Percentiles rank a stretch among this genome's conserved stretches.
phyloP scores from a whole-genome alignment of 306 rosid genomes.

The Hippophae tibetana region DNA sequence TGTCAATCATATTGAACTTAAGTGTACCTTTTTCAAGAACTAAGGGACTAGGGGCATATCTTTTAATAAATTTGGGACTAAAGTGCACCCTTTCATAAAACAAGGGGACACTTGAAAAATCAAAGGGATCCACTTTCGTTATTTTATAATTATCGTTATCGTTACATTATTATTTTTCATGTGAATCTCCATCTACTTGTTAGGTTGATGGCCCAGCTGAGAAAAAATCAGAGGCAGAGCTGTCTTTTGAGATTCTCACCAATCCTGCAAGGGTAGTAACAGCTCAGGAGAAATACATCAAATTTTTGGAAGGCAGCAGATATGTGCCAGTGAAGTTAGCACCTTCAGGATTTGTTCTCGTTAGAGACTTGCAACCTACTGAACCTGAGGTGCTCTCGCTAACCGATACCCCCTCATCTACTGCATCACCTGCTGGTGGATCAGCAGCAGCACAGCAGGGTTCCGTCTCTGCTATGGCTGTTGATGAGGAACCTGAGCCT shows the following conservation, averaged over 20 bases:
- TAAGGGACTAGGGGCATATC: no score
- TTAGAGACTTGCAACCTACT: conserved; percentile 63
- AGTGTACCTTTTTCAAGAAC: no score
- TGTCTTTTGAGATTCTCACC: conserved; percentile 69
- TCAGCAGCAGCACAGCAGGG: conserved; percentile 65
- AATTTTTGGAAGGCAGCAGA: conserved; percentile 81
- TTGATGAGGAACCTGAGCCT: conserved; percentile 94
- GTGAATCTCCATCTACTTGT: not conserved
- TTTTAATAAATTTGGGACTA: no score
- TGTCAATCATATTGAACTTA: no score
- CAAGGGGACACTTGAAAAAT: no score
- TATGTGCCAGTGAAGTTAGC: conserved; percentile 80
- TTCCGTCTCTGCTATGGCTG: conserved; percentile 81
- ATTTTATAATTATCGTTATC: not conserved
- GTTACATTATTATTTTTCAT: not conserved
- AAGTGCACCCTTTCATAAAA: no score
- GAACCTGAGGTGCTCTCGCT: conserved; percentile 90
- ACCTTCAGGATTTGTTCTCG: conserved; percentile 88
- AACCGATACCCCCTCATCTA: conserved; percentile 72
- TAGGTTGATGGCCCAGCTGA: conserved; percentile 72
- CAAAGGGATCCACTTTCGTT: not conserved
- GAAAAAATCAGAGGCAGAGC: conserved; percentile 89
- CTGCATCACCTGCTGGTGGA: conserved; percentile 63
- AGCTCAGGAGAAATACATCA: conserved; percentile 79
- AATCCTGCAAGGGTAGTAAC: conserved; percentile 99